Evolutionary conservation across 1,284 basidiomycete genomes (phyloP).

Genomic region (Malassezia restricta): DNA sequence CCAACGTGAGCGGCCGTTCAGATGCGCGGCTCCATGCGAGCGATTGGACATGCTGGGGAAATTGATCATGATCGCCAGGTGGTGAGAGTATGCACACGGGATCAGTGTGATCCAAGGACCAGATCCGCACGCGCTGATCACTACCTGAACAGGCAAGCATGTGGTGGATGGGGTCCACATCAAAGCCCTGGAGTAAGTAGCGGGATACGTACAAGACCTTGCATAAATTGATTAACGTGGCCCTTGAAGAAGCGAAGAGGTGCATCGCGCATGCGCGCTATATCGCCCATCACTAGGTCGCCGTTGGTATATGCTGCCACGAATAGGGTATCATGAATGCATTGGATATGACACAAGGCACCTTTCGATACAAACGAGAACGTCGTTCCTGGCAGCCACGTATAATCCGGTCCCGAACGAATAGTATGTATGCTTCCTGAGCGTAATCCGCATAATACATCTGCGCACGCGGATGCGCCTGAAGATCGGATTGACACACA

Average conservation of each 20-base stretch:
- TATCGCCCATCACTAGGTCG: conserved; percentile 5
- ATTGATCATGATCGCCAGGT: too few relatives aligned
- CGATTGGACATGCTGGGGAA: too few relatives aligned
- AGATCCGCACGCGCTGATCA: conserved; percentile 11
- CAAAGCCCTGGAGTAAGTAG: conserved; percentile 1
- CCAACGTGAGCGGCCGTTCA: too few relatives aligned
- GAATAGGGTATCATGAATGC: conserved; percentile 1
- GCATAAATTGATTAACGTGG: conserved; percentile 3
- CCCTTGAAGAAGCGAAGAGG: conserved; percentile 2
- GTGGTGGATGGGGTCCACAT: background rate
- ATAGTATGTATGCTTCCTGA: background rate
- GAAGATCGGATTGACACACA: background rate
- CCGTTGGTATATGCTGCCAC: conserved; percentile 14
- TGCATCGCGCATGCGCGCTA: background rate
- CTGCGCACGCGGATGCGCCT: background rate
- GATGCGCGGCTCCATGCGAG: too few relatives aligned
- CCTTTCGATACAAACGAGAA: background rate
- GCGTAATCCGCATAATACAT: conserved; percentile 1
- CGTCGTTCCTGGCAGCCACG: background rate
- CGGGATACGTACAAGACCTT: conserved; percentile 2
- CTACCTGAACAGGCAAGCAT: conserved; percentile 8
- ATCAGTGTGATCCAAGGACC: conserved; percentile 2
- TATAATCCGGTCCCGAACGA: background rate
- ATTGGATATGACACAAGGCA: background rate
- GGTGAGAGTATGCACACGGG: background rate